Evolutionary conservation across 768 basidiomycete species (phyloP), one percentile per base, ranked within the genome.

Genomic region (Solioccasus polychromus): DNA sequence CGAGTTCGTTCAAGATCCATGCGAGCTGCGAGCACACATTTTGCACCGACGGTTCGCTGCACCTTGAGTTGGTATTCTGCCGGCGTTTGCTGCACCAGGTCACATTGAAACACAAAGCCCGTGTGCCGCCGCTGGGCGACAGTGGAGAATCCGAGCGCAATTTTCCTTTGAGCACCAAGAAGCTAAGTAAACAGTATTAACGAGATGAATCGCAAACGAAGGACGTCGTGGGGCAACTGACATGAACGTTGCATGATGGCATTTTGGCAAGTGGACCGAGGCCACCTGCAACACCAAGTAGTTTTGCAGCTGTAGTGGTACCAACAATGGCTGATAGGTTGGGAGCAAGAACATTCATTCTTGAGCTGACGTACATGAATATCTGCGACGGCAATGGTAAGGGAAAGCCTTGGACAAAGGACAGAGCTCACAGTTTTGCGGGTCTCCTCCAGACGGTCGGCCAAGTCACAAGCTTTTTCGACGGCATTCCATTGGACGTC

Each of bases 321-420:
- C 96, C 95, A 72, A 98, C 91, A 70, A 99, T 96, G 68, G 90
- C 87, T 60, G 93, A 95, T 64, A 99, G 82, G 69, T 99, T 99
- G 61, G 96, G 96, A 57, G 96, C 95, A 62, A 99, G 86, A 46
- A 92, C 81, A 72, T 92, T 91, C 92, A 99, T 98, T 73, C 96
- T 82, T 59, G 92, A 95, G 76, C 94, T 95, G 68, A 99, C 96
- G 79, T 98, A 99, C 76, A 89, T 85, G 71, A 98, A 95, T 59
- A 98, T 99, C 88, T 94, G 60, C 2, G 45, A 35, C 5, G 30
- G 25, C 39, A 30, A n/a, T 3, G 17, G 40, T 35, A 28, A 44
- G 51, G n/a, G 31, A 30, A 53, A 35, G 39, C 7, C 15, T 32
- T 39, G 42, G 38, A 32, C 17, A 26, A 24, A 9, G 29, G 26